These are phyloP conservation scores for Takakia lepidozioides DNA, from an alignment of 225 moss, liverwort and hornwort genomes.

Conservation along the genomic window DNA sequence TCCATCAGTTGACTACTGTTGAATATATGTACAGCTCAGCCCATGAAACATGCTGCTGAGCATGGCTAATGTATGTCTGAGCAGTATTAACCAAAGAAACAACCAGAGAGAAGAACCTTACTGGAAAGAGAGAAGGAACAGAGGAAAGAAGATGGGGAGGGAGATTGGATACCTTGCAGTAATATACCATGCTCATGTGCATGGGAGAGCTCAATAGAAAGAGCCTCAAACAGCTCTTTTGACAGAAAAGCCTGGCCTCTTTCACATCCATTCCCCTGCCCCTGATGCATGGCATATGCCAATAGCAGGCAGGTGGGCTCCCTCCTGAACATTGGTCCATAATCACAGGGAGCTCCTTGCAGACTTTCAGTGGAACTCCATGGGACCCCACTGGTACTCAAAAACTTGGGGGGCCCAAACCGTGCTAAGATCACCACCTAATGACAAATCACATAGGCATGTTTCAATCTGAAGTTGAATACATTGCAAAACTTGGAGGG, in stretches of 20 bases:
- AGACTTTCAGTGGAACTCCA: constrained; percentile 6
- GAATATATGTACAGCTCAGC: no score
- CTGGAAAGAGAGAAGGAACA: background rate
- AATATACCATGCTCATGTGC: constrained; percentile 2
- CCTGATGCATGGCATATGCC: constrained; percentile 18
- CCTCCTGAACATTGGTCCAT: constrained; percentile 7
- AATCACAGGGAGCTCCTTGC: constrained; percentile 7
- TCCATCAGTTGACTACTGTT: no score
- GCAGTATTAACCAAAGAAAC: no score
- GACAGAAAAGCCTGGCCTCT: constrained; percentile 30
- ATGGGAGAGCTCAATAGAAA: constrained; percentile 36
- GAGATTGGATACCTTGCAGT: background rate
- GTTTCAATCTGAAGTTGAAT: background rate
- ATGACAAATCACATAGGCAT: constrained; percentile 1
- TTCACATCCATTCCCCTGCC: constrained; percentile 15
- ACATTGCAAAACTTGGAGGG: no score
- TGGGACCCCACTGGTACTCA: constrained; percentile 11
- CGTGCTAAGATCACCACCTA: constrained; percentile 36
- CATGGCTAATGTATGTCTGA: no score
- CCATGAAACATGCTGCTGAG: no score
- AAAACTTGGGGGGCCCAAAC: constrained; percentile 32
- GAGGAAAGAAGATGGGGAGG: no score
- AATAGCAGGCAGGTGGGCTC: constrained; percentile 52
- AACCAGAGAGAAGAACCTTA: constrained; percentile 2
- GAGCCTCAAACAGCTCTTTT: constrained; percentile 31